These are phyloP conservation scores for Rhododendron ovatum DNA, from an alignment of 148 eudicot genomes.

Conservation along the genomic window DNA sequence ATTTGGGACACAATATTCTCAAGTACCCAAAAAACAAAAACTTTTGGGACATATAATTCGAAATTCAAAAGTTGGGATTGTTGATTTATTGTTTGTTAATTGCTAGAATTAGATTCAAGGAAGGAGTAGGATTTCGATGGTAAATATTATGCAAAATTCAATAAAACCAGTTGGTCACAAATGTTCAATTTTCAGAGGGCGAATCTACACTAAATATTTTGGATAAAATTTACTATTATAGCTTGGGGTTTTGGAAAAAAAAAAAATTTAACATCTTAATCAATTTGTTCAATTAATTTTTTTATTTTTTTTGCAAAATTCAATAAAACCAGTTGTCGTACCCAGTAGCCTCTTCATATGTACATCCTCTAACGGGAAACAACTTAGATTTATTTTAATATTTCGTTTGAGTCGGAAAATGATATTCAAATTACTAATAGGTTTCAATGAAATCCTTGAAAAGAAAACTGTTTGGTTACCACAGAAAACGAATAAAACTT, in stretches of 20 bases:
- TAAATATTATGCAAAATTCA: not conserved
- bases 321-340: too few species aligned
- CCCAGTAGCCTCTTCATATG: not conserved
- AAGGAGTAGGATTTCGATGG: not conserved
- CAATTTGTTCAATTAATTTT: too few species aligned
- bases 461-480: not conserved
- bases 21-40: too few species aligned
- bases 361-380: not conserved
- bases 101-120: not conserved
- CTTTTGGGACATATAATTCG: not conserved
- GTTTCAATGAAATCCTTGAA: not conserved
- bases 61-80: not conserved
- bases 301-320: too few species aligned
- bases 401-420: not conserved
- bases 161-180: not conserved
- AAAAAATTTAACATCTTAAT: too few species aligned
- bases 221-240: too few species aligned
- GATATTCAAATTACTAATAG: not conserved
- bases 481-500: not conserved
- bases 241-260: not conserved
- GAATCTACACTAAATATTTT: not conserved
- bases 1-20: not conserved
- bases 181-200: not conserved
- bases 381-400: too few species aligned
- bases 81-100: not conserved